Conservation (phyloP, 164 flowering plant genomes). For the Kalanchoe fedtschenkoi region DNA sequence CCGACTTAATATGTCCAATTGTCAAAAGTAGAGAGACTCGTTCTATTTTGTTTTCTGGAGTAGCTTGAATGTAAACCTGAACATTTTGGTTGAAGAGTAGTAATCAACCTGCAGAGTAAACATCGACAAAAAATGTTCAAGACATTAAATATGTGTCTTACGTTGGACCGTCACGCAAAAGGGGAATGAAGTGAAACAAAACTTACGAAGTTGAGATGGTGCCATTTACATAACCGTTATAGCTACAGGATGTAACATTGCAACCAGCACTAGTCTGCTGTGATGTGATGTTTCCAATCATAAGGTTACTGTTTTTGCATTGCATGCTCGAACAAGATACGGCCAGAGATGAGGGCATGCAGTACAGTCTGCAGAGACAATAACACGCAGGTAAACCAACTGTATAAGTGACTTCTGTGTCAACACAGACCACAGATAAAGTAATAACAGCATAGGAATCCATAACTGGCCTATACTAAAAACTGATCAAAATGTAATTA, state of each 20-base stretch:
- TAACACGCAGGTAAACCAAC: background rate
- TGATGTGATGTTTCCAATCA: conserved; percentile 64
- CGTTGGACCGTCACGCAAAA: background rate
- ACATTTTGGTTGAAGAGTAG: conserved; percentile 89
- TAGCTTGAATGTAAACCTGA: conserved; percentile 52
- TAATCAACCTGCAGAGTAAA: conserved; percentile 48
- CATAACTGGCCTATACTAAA: too few species aligned
- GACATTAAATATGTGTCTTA: background rate
- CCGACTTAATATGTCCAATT: background rate
- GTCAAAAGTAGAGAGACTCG: background rate
- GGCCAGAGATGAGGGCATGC: conserved; percentile 75
- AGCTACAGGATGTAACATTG: conserved; percentile 74
- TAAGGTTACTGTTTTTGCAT: conserved; percentile 76
- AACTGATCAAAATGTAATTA: background rate
- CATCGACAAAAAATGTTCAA: conserved; percentile 2
- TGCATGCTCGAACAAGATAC: conserved; percentile 98
- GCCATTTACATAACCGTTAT: conserved; percentile 75
- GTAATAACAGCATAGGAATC: background rate
- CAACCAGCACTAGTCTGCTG: conserved; percentile 73
- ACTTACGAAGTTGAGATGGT: conserved; percentile 55
- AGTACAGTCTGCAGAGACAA: conserved; percentile 54
- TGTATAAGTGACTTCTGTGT: background rate
- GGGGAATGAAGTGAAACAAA: background rate
- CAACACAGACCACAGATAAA: background rate
- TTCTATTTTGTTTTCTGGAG: background rate